A percentile compares a stretch with the other conserved stretches of the same genome.
These are phyloP conservation scores for Pelargonium cotyledonis DNA, from an alignment of 441 rosid species.

Conservation along the genomic window DNA sequence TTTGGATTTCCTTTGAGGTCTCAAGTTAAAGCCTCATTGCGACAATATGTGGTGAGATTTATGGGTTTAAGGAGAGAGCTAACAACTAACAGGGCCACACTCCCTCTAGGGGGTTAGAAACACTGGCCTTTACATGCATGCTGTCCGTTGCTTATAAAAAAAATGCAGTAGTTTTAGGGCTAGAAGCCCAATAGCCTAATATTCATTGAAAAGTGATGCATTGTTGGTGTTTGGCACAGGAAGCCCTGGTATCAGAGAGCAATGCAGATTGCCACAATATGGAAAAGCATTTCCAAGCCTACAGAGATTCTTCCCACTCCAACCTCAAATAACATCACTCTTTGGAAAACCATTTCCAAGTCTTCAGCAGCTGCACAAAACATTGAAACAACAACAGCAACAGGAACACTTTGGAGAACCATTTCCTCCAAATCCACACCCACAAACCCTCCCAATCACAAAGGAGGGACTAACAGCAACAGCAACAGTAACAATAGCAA, in stretches of 20 bases:
- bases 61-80: no score
- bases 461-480: background rate
- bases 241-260: constrained; percentile 4
- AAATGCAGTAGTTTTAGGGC: no score
- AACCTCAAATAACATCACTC: constrained; percentile 3
- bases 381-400: background rate
- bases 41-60: no score
- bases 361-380: background rate
- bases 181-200: no score
- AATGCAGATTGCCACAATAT: background rate
- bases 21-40: no score
- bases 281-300: constrained; percentile 4
- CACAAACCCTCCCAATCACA: constrained; percentile 2
- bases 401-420: background rate
- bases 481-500: constrained; percentile 1
- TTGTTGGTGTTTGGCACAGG: background rate
- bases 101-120: no score
- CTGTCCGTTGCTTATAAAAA: no score
- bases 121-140: no score
- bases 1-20: no score
- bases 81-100: no score
- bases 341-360: constrained; percentile 5
- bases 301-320: background rate
- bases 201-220: no score
- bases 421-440: background rate